Evolutionary conservation across 805 yeast species (phyloP).

Genomic region (Kluyveromyces lactis): DNA sequence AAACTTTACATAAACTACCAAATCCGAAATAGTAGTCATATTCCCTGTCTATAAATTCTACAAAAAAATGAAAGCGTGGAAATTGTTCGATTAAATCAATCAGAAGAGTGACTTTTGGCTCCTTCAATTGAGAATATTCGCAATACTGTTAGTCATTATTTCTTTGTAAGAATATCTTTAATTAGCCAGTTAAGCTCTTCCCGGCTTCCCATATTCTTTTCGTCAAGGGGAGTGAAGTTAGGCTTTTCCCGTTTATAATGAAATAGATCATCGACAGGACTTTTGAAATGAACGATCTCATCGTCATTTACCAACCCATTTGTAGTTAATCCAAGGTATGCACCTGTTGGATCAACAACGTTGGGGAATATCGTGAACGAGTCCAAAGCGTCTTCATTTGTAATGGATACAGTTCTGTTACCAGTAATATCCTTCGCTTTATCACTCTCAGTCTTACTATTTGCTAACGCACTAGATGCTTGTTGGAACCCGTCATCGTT

Average conservation of each 20-base stretch:
- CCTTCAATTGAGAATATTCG: no score
- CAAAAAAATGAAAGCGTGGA: neutral
- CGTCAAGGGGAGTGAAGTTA: constrained; percentile 25
- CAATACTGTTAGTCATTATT: constrained; percentile 8
- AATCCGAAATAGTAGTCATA: constrained; percentile 9
- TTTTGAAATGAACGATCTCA: constrained; percentile 23
- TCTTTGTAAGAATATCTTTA: constrained; percentile 49
- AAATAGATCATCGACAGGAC: constrained; percentile 29
- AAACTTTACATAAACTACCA: constrained; percentile 12
- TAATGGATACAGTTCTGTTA: constrained; percentile 29
- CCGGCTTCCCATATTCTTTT: constrained; percentile 44
- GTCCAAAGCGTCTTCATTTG: constrained; percentile 60
- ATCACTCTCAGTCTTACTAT: constrained; percentile 2
- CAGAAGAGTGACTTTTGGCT: no score
- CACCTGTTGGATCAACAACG: constrained; percentile 59
- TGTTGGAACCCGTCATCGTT: constrained; percentile 25
- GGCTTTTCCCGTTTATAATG: constrained; percentile 27
- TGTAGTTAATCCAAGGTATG: constrained; percentile 41
- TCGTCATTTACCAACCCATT: constrained; percentile 53
- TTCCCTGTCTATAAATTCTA: neutral
- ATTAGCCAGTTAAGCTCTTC: constrained; percentile 68
- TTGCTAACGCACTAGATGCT: constrained; percentile 1
- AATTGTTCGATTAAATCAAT: no score
- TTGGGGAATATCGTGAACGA: constrained; percentile 59
- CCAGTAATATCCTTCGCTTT: constrained; percentile 7